Base-by-base conservation (phyloP, 352 stramenopile species). In the Thalassiosira hispida region DNA sequence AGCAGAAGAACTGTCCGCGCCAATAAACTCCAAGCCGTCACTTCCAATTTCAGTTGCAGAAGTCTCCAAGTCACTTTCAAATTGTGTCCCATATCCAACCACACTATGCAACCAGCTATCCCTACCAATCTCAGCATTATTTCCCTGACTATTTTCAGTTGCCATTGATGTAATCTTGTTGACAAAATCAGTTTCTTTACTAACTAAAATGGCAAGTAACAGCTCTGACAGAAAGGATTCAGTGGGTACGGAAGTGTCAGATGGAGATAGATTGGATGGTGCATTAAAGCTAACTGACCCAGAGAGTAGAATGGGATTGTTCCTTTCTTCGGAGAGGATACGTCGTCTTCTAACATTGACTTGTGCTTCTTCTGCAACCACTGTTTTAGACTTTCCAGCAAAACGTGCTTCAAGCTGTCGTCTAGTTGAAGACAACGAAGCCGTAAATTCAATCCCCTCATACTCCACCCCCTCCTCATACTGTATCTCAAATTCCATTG, bases 281-380 rank as follows among this genome's bases (percentile, higher is more conserved):
- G 18, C 31, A 8, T 7, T 33, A 27, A 67, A 67, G 14, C 55
- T 8, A 7, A 52, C 38, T 7, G 16, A 20, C 22, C 47, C 42
- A 20, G 62, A 40, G n/a, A 60, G 35, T 44, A 71, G 22, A 57
- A 60, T 46, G 22, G 62, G 12, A 71, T 49, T 20, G 14, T 55
- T 40, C 27, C 5, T 14, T 22, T 44, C 14, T 29, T 44, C 12
- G 12, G 11, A 22, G 27, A 22, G 11, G 12, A 9, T 59, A 12
- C 27, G 14, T 22, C 12, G 9, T 9, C 18, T 8, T 22, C 51
- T 18, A 12, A 8, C n/a, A n/a, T n/a, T n/a, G n/a, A n/a, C n/a
- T n/a, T n/a, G n/a, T n/a, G n/a, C n/a, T n/a, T 42, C 33, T 42
- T 42, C 5, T 42, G 33, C 33, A 42, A 11, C 33, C 11, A 11